These are phyloP conservation scores for Kluyveromyces dobzhanskii DNA, from an alignment of 805 yeast genomes.

Conservation along the genomic window DNA sequence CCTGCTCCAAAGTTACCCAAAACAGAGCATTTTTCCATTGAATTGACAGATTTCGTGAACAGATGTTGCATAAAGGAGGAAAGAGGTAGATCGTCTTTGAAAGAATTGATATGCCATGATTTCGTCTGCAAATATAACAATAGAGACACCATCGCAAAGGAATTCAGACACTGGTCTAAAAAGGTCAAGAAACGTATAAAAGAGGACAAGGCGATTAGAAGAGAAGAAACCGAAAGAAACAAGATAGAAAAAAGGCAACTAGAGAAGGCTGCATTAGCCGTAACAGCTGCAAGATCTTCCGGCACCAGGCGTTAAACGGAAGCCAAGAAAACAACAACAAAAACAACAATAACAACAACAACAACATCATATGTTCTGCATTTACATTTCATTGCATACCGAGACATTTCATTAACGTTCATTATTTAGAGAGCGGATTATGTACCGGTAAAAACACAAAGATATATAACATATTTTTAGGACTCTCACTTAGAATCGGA, in stretches of 20 bases:
- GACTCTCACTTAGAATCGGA: not conserved
- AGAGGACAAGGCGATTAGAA: slow-evolving; percentile 25
- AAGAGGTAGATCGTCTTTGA: slow-evolving; percentile 59
- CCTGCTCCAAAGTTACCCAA: slow-evolving; percentile 68
- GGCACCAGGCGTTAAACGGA: not conserved
- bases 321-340: too few species aligned
- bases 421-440: too few species aligned
- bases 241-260: slow-evolving; percentile 23
- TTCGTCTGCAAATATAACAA: slow-evolving; percentile 29
- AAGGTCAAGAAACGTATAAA: slow-evolving; percentile 26
- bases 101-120: slow-evolving; percentile 45
- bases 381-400: too few species aligned
- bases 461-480: too few species aligned
- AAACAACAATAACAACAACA: too few species aligned
- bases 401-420: too few species aligned
- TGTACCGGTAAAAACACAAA: too few species aligned
- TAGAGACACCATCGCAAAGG: slow-evolving; percentile 26
- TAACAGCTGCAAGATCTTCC: slow-evolving; percentile 12
- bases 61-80: slow-evolving; percentile 69
- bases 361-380: too few species aligned
- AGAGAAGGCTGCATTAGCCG: slow-evolving; percentile 19
- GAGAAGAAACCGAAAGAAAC: slow-evolving; percentile 25
- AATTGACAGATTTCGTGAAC: slow-evolving; percentile 60
- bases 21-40: slow-evolving; percentile 31
- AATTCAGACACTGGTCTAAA: slow-evolving; percentile 37